Base-by-base conservation (phyloP, 768 basidiomycete species). In the Royoungia palumana region DNA sequence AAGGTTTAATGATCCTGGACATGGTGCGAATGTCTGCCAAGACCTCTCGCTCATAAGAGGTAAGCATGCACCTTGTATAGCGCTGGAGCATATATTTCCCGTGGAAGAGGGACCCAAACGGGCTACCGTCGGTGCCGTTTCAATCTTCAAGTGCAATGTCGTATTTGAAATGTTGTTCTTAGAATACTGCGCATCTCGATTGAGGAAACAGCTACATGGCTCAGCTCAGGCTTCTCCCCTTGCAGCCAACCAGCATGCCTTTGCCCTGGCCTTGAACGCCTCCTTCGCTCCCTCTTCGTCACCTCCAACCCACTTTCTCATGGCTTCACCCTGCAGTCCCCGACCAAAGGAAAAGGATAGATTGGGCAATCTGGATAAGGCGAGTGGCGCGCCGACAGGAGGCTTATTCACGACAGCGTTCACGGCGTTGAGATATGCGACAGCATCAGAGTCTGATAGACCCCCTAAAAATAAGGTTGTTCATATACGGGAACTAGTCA, bases 311-410 rank as follows among this genome's bases (percentile, higher is more conserved):
- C 77, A 80, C 46, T 67, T 60, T 45, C 68, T 64, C 66, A 76
- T 71, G 9, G 77, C 73, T 13, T 77, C 74, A 2, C 75, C 74
- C 60, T 81, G 80, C 22, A 80, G 55, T 10, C 74, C 75, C 21
- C 75, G 56, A 27, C 78, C 76, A 62, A 75, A 80, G 22, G 77
- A 76, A 58, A 81, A 79, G 4, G 72, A 70, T 34, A 79, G 55
- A 20, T 64, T 66, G n/a, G 73, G 76, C 8, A 78, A 62, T 7
- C 72, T 66, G 14, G 65, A 56, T 41, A 77, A 65, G 44, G 44
- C 50, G 13, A 54, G 37, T 9, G 72, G 57, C 7, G 72, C 74
- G 38, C 35, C 42, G 25, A 61, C 54, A 3, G 65, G 58, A 17
- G 63, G 51, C 8, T 72, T 67, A 44, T 70, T 65, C 11, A 72